Evolutionary conservation across 208 protist species (phyloP).

Genomic region (Trichomonas vaginalis): DNA sequence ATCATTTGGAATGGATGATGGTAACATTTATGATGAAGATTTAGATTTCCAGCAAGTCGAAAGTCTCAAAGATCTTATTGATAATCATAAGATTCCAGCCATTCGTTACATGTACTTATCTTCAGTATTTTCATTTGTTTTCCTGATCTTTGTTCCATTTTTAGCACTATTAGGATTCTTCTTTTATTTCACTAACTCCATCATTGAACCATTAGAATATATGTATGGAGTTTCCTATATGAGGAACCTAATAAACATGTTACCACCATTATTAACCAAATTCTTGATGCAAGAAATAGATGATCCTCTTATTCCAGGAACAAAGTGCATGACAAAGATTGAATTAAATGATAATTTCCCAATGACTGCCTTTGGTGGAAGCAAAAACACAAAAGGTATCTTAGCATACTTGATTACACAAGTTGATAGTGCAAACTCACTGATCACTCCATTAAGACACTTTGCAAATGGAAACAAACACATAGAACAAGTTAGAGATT

Average conservation of each 20-base stretch:
- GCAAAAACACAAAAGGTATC: not conserved
- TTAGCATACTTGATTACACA: not conserved
- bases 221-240: not conserved
- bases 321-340: not conserved
- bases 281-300: not conserved
- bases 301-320: not conserved
- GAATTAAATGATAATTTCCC: not conserved
- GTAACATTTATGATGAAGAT: not conserved
- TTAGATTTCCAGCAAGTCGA: not conserved
- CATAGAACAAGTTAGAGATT: too few species aligned
- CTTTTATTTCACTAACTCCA: not conserved
- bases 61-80: not conserved
- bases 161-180: not conserved
- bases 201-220: not conserved
- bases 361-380: not conserved
- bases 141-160: not conserved
- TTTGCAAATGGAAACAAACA: not conserved
- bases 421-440: not conserved
- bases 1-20: not conserved
- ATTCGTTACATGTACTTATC: not conserved
- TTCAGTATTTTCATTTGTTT: not conserved
- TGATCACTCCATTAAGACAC: not conserved
- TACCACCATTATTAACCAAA: not conserved
- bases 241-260: not conserved
- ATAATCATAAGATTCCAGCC: not conserved